Evolutionary conservation across 305 asterid genomes (phyloP), one percentile per base, ranked within the genome.

Genomic region (Nicotiana rustica): DNA sequence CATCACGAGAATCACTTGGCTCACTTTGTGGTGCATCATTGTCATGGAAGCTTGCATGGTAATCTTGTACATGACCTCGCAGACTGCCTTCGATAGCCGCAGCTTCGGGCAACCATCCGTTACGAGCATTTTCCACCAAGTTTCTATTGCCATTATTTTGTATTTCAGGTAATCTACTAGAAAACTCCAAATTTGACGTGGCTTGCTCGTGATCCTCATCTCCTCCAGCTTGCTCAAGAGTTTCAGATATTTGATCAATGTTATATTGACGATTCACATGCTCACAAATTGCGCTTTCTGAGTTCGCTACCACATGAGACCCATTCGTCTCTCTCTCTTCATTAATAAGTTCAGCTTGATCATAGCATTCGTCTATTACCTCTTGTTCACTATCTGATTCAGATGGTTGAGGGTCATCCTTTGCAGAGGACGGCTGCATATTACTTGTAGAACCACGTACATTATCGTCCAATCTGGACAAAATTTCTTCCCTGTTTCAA

Each of bases 401-500:
- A 56, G 73, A 67, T 35, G 69, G 49, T 25, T 64, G 47, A 13
- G 17, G 4, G 62, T 6, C 65, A 77, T 36, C 35, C 38, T 67
- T 49, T 3, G 82, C 78, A 71, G 55, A 70, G 38, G 59, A 86
- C 14, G 65, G 78, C 75, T 33, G 83, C 38, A 52, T 35, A 83
- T 33, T 82, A 70, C 86, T 83, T 64, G 36, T 82, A 21, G 89
- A 85, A 55, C 83, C 77, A 64, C 84, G 79, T 77, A 86, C 83
- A 79, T 87, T 84, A 81, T 59, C 87, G 71, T 88, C 94, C 88
- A 92, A 75, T 89, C 89, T 92, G 81, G 97, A 94, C 73, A 91
- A 91, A 82, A 93, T 93, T 62, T 91, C 98, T 85, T 92, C 98
- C 90, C 98, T 95, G 92, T 61, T 88, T 64, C 77, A 80, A 56